Base-by-base conservation (phyloP, 306 rosid species). In the Mucuna pruriens region DNA sequence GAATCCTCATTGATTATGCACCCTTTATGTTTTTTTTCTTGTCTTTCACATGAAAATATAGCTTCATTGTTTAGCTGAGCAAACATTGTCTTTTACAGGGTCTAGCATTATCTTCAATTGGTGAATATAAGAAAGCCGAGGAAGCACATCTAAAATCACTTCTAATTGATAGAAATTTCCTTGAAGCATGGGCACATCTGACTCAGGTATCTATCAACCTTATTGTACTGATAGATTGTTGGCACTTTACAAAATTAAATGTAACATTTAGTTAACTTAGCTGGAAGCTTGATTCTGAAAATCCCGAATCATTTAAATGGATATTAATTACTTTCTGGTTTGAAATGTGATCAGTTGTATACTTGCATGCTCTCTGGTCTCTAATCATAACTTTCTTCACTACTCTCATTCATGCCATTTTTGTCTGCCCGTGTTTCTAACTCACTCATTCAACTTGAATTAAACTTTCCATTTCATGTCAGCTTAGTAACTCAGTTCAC, bases 131-230 rank as follows among this genome's bases (percentile, higher is more conserved):
- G 73, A 86, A 82, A 82, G 94, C 96, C 4, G 96, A 94, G 89
- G 96, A 92, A 86, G 97, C 93, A 64, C 97, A 90, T 88, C 83
- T 88, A 79, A 89, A 82, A 86, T 80, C 98, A 19, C 90, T 94
- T 85, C 86, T 88, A 70, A 55, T 89, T 78, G 98, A 94, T 84
- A 71, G 76, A 77, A 92, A 78, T 84, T 94, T 94, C 60, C 96
- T 92, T 3, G 98, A 94, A 87, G 97, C 96, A 73, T 90, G 96
- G 98, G 89, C 87, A 64, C 96, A 94, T 83, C 90, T 92, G 85
- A 84, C 91, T 77, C 97, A 92, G 98, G 98, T 94, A 88, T 69
- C 68, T 76, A 26, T 77, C 68, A 54, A 23, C 46, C 31, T 26
- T 64, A 29, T 1, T 70, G 78, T 44, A 19, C n/a, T 45, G 58